phyloP scores from a whole-genome alignment of 108 stramenopile species.

The Aurantiochytrium sp. region DNA sequence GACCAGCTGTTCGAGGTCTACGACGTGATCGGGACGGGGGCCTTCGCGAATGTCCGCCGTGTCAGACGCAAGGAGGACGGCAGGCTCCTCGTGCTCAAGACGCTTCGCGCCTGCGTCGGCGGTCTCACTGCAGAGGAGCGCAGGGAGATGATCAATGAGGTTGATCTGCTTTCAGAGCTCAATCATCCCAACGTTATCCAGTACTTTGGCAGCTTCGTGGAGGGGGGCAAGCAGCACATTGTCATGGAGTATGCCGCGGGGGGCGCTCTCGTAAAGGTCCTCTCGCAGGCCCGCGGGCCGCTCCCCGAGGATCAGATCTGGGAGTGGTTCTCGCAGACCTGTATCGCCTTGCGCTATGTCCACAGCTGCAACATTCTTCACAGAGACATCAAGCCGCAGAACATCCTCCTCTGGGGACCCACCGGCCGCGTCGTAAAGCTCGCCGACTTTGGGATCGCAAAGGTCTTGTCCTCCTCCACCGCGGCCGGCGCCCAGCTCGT shows the following conservation, averaged over 20 bases:
- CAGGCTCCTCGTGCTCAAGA: conserved; percentile 2
- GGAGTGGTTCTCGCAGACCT: conserved; percentile 43
- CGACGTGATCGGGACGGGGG: neutral
- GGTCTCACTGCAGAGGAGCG: conserved; percentile 20
- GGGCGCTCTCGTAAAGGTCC: conserved; percentile 47
- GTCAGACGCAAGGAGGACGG: conserved; percentile 4
- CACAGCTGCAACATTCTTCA: conserved; percentile 57
- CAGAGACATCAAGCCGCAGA: conserved; percentile 59
- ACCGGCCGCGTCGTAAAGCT: conserved; percentile 36
- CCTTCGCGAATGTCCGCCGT: neutral
- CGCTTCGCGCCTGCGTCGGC: neutral
- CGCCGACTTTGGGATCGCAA: conserved; percentile 56
- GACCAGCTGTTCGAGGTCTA: neutral
- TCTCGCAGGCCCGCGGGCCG: conserved; percentile 31
- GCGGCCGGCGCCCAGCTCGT: conserved; percentile 42
- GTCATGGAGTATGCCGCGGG: conserved; percentile 45
- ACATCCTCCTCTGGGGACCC: conserved; percentile 50
- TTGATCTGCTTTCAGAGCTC: conserved; percentile 41
- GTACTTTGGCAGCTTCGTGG: conserved; percentile 61
- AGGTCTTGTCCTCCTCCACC: conserved; percentile 35
- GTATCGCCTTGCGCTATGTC: conserved; percentile 53
- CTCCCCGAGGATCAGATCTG: conserved; percentile 50
- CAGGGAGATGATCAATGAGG: conserved; percentile 44
- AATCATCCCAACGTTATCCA: conserved; percentile 55
- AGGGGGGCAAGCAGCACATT: conserved; percentile 53